Conservation (phyloP, 371 early-diverging fungal species). For the Amoeboaphelidium occidentale region DNA sequence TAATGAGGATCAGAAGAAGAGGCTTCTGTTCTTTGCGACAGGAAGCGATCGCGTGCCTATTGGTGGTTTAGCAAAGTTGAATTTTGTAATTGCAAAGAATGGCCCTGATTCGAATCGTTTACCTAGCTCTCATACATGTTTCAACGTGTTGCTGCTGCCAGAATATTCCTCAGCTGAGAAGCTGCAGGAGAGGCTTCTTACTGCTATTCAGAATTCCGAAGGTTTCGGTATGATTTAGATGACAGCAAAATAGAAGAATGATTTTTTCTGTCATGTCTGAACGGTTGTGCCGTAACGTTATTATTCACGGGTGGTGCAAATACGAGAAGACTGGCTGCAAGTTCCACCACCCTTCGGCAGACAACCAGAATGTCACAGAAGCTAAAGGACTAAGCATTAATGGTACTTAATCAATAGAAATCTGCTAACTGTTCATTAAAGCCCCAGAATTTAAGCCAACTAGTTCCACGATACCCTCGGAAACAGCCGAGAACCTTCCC, state of each 20-base stretch:
- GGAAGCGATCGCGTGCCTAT: slow-evolving; percentile 92
- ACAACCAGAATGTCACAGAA: no score
- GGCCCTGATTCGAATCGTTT: slow-evolving; percentile 81
- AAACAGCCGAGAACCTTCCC: no score
- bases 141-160: slow-evolving; percentile 77
- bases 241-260: not conserved
- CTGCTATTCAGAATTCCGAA: slow-evolving; percentile 84
- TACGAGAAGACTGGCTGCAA: slow-evolving; percentile 58
- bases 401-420: no score
- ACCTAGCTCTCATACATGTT: slow-evolving; percentile 25
- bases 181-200: slow-evolving; percentile 55
- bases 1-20: slow-evolving; percentile 56
- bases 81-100: slow-evolving; percentile 88
- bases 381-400: no score
- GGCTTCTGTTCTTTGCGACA: slow-evolving; percentile 85
- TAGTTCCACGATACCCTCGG: no score
- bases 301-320: slow-evolving; percentile 66
- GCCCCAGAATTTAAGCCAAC: no score
- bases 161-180: slow-evolving; percentile 68
- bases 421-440: no score
- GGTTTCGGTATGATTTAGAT: slow-evolving; percentile 70
- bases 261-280: not conserved
- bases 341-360: slow-evolving; percentile 63
- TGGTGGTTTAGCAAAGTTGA: slow-evolving; percentile 62
- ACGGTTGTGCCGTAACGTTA: slow-evolving; percentile 46